These are phyloP conservation scores for Fraxinus americana DNA, from an alignment of 257 asterid species.

Conservation along the genomic window DNA sequence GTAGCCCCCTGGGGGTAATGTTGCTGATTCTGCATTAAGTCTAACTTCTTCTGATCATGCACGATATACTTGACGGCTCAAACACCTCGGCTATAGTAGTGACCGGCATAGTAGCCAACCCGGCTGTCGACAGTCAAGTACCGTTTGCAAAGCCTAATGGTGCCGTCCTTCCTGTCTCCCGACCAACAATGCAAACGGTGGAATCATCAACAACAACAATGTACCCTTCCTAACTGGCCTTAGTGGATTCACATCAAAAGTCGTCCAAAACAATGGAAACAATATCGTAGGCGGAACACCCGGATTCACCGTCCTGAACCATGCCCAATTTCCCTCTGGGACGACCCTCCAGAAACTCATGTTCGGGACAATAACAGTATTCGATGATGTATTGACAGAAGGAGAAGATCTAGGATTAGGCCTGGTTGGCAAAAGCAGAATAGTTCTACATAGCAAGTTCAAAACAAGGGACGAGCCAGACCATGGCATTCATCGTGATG, in stretches of 20 bases:
- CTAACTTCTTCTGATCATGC: conserved; percentile 46
- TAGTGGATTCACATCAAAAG: conserved; percentile 60
- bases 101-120: conserved; percentile 72
- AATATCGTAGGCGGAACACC: conserved; percentile 60
- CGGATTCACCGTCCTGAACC: conserved; percentile 66
- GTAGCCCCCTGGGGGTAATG: background rate
- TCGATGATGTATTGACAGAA: conserved; percentile 73
- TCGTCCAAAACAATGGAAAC: conserved; percentile 50
- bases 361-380: conserved; percentile 80
- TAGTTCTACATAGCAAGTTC: conserved; percentile 78
- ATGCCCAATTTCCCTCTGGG: conserved; percentile 58
- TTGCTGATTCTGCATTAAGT: background rate
- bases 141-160: conserved; percentile 87
- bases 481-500: conserved; percentile 80
- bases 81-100: conserved; percentile 78
- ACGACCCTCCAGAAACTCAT: conserved; percentile 70
- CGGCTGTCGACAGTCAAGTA: conserved; percentile 69
- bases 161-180: conserved; percentile 69
- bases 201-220: conserved; percentile 75
- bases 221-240: conserved; percentile 82
- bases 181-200: conserved; percentile 62
- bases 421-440: conserved; percentile 70
- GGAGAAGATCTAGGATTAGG: conserved; percentile 72
- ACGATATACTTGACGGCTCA: conserved; percentile 77
- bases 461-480: conserved; percentile 71